Evolutionary conservation across 306 rosid species (phyloP).

Genomic region (Acacia confusa): DNA sequence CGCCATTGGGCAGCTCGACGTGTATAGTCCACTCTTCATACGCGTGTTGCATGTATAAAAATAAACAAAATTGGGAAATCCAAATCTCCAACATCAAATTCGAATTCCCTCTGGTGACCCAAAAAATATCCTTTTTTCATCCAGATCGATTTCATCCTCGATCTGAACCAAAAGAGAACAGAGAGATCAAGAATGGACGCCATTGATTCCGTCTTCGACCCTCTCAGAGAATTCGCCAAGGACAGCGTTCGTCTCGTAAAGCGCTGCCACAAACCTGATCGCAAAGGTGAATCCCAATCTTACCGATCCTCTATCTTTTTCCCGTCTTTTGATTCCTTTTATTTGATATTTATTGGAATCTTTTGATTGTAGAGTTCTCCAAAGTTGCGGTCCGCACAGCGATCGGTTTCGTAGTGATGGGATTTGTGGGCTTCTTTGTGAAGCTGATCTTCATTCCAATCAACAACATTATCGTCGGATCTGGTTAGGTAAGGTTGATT

Average conservation of each 20-base stretch:
- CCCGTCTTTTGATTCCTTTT: background rate
- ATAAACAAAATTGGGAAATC: background rate
- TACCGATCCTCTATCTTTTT: background rate
- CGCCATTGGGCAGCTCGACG: background rate
- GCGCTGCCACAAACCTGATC: slow-evolving; percentile 78
- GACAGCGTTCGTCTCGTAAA: slow-evolving; percentile 75
- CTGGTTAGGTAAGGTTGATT: slow-evolving; percentile 50
- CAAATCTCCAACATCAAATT: background rate
- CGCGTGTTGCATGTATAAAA: background rate
- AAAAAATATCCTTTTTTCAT: background rate
- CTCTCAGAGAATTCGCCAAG: slow-evolving; percentile 70
- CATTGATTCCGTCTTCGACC: slow-evolving; percentile 70
- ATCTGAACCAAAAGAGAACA: background rate
- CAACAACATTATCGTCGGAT: slow-evolving; percentile 84
- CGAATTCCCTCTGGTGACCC: background rate
- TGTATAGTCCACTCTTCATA: background rate
- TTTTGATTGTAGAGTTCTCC: slow-evolving; percentile 52
- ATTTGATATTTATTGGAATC: background rate
- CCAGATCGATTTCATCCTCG: background rate
- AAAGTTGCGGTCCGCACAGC: slow-evolving; percentile 86
- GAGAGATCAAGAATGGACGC: slow-evolving; percentile 52
- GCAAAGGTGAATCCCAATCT: slow-evolving; percentile 52
- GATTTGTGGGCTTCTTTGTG: slow-evolving; percentile 76
- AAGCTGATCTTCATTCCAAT: slow-evolving; percentile 80
- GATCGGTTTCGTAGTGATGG: slow-evolving; percentile 81